These are phyloP conservation scores for Terfezia boudieri DNA, from an alignment of 495 filamentous ascomycete genomes.

Conservation along the genomic window DNA sequence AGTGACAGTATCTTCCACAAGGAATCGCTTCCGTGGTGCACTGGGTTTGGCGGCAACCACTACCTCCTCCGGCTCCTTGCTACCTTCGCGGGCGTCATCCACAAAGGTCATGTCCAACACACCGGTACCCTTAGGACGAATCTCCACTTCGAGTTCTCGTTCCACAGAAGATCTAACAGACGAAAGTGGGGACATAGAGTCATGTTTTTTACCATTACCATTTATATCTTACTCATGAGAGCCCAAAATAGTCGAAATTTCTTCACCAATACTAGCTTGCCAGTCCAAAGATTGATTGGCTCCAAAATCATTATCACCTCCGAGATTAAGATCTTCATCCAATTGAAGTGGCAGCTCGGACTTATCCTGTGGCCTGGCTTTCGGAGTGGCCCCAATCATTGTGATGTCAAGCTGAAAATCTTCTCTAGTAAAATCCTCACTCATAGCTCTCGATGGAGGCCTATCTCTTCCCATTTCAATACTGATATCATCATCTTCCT, in stretches of 20 bases:
- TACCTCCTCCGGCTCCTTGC: slow-evolving; percentile 30
- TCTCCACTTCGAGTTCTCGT: slow-evolving; percentile 36
- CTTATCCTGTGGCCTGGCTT: slow-evolving; percentile 13
- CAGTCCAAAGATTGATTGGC: slow-evolving; percentile 28
- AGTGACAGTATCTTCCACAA: slow-evolving; percentile 15
- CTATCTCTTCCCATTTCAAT: slow-evolving; percentile 74
- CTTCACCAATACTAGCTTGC: slow-evolving; percentile 7
- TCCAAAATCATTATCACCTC: slow-evolving; percentile 38
- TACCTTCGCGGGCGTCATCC: slow-evolving; percentile 29
- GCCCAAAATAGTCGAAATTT: slow-evolving; percentile 7
- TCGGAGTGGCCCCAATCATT: slow-evolving; percentile 10
- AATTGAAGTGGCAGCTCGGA: not conserved
- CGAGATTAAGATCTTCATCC: slow-evolving; percentile 29
- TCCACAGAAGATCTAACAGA: slow-evolving; percentile 27
- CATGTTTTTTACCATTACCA: slow-evolving; percentile 6
- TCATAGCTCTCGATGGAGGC: slow-evolving; percentile 36
- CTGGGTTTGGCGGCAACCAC: slow-evolving; percentile 28
- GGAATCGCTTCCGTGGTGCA: slow-evolving; percentile 27
- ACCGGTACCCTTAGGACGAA: slow-evolving; percentile 23
- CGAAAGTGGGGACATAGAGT: slow-evolving; percentile 48
- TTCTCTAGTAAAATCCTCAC: slow-evolving; percentile 54
- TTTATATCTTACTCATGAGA: slow-evolving; percentile 1
- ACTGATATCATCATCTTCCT: slow-evolving; percentile 30
- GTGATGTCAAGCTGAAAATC: slow-evolving; percentile 24
- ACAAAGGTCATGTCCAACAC: slow-evolving; percentile 20